Evolutionary conservation across 345 rosid genomes (phyloP), one percentile per base, ranked within the genome.

Genomic region (Rhodomyrtus tomentosa): DNA sequence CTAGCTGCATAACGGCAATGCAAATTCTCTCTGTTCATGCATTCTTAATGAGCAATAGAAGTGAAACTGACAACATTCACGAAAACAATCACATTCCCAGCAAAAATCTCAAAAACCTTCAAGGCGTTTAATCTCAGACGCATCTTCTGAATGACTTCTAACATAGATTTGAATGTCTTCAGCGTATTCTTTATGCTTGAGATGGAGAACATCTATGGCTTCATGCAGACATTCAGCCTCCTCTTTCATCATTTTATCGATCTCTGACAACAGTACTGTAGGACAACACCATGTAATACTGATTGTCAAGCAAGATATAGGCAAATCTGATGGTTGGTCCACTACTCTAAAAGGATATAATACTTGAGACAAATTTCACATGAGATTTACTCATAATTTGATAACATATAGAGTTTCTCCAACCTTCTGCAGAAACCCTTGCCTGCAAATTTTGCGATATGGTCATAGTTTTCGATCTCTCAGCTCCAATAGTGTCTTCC

Each of bases 171-270:
- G 94, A 87, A 94, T 90, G 87, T 55, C 85, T 84, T 90, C 89
- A 80, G 92, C 74, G 52, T 89, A 91, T 85, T 93, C 91, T 72
- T 89, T 93, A 83, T 94, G 96, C 92, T 92, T 94, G 89, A 85
- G 88, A 85, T 93, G 91, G 84, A 97, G 90, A 88, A 87, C 82
- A 84, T 91, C 93, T 79, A 94, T 90, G 84, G 88, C 94, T 86
- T 91, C 93, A 36, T 83, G 91, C 87, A 97, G 88, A 89, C 82
- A 88, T 83, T 85, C 88, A 9, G 93, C 93, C 92, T 95, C 98
- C 76, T 93, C 96, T 89, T 90, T 91, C 94, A 95, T 94, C 94
- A 95, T 90, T 86, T 92, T 95, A 84, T 94, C 94, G 82, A 95
- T 92, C 89, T 89, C 91, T 27, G 94, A 90, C 88, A 93, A 84